Evolutionary conservation across 768 basidiomycete genomes (phyloP).

Genomic region (Macrocybe gigantea): DNA sequence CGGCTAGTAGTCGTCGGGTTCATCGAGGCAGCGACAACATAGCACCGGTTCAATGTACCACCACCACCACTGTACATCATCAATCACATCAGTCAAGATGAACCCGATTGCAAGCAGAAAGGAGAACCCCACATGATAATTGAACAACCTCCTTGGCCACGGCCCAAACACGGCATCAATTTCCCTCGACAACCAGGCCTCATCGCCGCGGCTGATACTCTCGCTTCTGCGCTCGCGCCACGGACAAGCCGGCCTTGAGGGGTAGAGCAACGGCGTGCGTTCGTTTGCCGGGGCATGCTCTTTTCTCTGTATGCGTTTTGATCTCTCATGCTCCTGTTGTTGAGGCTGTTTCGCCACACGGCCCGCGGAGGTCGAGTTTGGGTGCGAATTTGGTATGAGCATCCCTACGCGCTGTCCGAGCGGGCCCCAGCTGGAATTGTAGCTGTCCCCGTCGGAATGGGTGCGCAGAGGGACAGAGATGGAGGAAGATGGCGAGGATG

Average conservation of each 20-base stretch:
- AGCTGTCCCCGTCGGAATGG: conserved; percentile 37
- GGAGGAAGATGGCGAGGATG: conserved; percentile 70
- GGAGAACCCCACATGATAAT: conserved; percentile 52
- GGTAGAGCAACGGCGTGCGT: conserved; percentile 29
- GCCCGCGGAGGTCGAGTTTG: conserved; percentile 1
- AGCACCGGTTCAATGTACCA: conserved; percentile 63
- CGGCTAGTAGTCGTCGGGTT: conserved; percentile 34
- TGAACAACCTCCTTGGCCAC: conserved; percentile 67
- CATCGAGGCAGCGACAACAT: conserved; percentile 57
- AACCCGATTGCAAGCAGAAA: background rate
- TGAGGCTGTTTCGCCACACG: conserved; percentile 3
- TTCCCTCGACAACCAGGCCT: conserved; percentile 35
- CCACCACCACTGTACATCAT: conserved; percentile 70
- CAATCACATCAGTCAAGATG: background rate
- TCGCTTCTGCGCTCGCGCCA: background rate
- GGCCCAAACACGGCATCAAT: conserved; percentile 54
- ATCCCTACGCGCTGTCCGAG: conserved; percentile 50
- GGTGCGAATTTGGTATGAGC: conserved; percentile 22
- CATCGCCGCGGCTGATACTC: conserved; percentile 22
- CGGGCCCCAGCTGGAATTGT: conserved; percentile 52
- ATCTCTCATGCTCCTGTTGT: conserved; percentile 12
- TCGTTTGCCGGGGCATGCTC: conserved; percentile 22
- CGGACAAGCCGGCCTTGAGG: no score
- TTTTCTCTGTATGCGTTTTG: conserved; percentile 5
- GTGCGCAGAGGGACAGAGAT: conserved; percentile 76